Conservation (phyloP, 2,329 filamentous ascomycete genomes). For the Colletotrichum chrysophilum region DNA sequence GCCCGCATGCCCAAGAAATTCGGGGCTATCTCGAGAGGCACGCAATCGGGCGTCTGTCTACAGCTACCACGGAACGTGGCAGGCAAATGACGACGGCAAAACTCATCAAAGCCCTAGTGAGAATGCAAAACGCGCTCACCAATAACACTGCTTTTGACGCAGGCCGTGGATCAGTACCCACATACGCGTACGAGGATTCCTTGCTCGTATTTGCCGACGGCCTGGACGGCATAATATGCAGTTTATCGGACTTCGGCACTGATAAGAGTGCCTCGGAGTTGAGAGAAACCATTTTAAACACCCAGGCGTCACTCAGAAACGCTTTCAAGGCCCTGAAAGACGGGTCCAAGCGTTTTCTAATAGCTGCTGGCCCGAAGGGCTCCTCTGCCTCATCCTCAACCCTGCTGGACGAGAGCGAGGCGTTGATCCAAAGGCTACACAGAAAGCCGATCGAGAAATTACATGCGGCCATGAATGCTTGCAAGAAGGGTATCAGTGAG, state of each 20-base stretch:
- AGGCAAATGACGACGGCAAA: not conserved
- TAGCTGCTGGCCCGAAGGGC: not conserved
- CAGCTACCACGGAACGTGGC: not conserved
- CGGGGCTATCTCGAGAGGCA: constrained; percentile 1
- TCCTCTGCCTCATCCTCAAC: not conserved
- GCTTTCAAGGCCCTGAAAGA: not conserved
- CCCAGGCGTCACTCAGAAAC: not conserved
- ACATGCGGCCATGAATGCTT: not conserved
- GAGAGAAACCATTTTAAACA: not conserved
- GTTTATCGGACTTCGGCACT: not conserved
- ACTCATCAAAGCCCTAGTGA: not conserved
- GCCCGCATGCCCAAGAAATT: constrained; percentile 12
- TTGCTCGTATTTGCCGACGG: constrained; percentile 5
- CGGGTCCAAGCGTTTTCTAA: not conserved
- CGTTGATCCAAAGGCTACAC: not conserved
- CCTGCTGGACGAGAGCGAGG: not conserved
- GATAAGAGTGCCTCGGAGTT: not conserved
- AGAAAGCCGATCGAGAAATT: not conserved
- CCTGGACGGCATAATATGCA: not conserved
- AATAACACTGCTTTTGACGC: constrained; percentile 11
- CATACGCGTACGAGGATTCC: constrained; percentile 13
- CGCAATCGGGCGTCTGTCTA: constrained; percentile 3
- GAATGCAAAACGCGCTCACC: constrained; percentile 12
- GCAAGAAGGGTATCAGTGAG: not conserved
- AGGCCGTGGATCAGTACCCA: not conserved